Conservation (phyloP, 176 grass and related monocot species). For the Cenchrus americanus region DNA sequence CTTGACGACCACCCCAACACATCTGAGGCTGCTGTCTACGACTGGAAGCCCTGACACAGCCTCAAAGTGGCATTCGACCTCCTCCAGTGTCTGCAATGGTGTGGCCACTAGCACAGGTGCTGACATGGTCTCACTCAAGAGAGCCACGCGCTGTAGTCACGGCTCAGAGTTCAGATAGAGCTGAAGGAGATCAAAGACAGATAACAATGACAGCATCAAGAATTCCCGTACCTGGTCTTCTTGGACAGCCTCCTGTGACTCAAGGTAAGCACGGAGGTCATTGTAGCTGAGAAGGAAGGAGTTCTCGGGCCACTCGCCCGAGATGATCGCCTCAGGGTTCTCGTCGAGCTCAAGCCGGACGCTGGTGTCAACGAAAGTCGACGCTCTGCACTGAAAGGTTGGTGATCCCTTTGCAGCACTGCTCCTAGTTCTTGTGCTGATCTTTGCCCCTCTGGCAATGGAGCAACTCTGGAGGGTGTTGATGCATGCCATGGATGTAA, state of each 20-base stretch:
- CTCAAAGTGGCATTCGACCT: conserved; percentile 70
- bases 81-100: conserved; percentile 66
- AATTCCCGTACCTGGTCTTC: conserved; percentile 47
- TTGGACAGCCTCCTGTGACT: conserved; percentile 46
- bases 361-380: conserved; percentile 50
- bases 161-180: conserved; percentile 19
- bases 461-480: conserved; percentile 50
- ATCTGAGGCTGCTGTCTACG: conserved; percentile 67
- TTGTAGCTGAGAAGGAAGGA: conserved; percentile 78
- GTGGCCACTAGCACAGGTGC: conserved; percentile 53
- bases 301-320: conserved; percentile 84
- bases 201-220: not conserved
- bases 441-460: conserved; percentile 36
- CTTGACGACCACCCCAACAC: conserved; percentile 74
- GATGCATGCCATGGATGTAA: conserved; percentile 64
- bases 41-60: conserved; percentile 70
- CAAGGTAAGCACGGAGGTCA: conserved; percentile 65
- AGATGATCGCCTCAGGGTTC: conserved; percentile 90
- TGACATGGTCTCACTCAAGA: conserved; percentile 72
- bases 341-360: conserved; percentile 75
- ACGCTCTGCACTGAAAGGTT: conserved; percentile 46
- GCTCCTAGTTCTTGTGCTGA: not conserved
- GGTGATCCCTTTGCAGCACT: conserved; percentile 23
- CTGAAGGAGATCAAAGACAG: conserved; percentile 6
- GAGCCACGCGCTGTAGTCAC: conserved; percentile 27